These are phyloP conservation scores for Aspergillus alliaceus DNA, from an alignment of 2,329 filamentous ascomycete genomes.

Conservation along the genomic window DNA sequence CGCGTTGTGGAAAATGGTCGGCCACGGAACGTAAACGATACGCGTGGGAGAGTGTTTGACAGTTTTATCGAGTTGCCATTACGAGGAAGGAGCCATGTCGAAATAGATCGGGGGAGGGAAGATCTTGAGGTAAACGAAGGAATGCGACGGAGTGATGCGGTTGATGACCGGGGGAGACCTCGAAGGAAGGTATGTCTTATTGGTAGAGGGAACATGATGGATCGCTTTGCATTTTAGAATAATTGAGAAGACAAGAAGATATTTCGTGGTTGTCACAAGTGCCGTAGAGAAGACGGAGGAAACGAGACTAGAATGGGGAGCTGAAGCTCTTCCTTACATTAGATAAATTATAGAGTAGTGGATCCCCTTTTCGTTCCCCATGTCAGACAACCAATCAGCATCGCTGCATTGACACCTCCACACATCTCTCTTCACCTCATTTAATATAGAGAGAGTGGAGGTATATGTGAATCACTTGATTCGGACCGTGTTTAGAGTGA, in stretches of 20 bases:
- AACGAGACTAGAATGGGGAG: too few species aligned
- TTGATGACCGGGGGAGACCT: background rate
- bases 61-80: background rate
- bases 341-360: background rate
- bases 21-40: background rate
- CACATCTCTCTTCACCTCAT: too few species aligned
- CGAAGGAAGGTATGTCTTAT: slow-evolving; percentile 10
- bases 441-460: too few species aligned
- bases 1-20: slow-evolving; percentile 12
- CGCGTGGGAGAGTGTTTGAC: background rate
- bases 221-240: slow-evolving; percentile 9
- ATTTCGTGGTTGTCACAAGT: background rate
- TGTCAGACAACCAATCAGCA: background rate
- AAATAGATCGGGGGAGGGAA: background rate
- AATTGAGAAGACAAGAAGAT: background rate
- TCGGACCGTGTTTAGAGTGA: too few species aligned
- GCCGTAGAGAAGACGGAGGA: background rate
- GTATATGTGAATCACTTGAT: too few species aligned
- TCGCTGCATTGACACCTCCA: background rate
- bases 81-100: background rate
- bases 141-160: background rate
- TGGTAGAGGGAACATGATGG: slow-evolving; percentile 15
- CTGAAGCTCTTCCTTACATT: background rate
- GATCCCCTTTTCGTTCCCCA: background rate
- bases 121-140: background rate